Conservation (phyloP, 2,329 filamentous ascomycete species). For the Aspergillus sp. region DNA sequence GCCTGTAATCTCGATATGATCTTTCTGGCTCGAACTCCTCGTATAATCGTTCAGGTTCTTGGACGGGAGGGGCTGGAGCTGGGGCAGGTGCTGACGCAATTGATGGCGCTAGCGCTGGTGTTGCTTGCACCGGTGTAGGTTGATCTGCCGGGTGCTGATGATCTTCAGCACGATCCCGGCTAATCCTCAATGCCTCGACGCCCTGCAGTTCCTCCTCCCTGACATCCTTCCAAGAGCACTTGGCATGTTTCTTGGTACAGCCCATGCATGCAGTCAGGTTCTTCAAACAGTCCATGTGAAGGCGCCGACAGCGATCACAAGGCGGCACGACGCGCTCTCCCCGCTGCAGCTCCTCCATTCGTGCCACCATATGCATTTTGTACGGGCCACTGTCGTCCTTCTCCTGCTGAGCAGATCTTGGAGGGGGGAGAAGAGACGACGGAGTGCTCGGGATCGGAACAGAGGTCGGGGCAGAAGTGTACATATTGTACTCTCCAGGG, state of each 20-base stretch:
- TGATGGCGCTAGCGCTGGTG: constrained; percentile 4
- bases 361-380: constrained; percentile 58
- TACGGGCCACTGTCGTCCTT: constrained; percentile 51
- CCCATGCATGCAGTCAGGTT: constrained; percentile 78
- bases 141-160: constrained; percentile 7
- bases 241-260: constrained; percentile 83
- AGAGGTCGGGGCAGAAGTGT: constrained; percentile 34
- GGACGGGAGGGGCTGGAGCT: constrained; percentile 1
- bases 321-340: constrained; percentile 70
- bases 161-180: constrained; percentile 10
- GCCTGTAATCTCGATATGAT: neutral
- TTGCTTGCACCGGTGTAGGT: constrained; percentile 2
- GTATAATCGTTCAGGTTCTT: constrained; percentile 2
- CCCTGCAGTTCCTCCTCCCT: constrained; percentile 56
- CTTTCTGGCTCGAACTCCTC: constrained; percentile 1
- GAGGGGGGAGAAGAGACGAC: constrained; percentile 42
- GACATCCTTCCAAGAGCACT: constrained; percentile 78
- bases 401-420: constrained; percentile 38
- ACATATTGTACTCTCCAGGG: constrained; percentile 29
- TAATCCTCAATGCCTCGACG: constrained; percentile 10
- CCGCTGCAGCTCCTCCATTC: constrained; percentile 65
- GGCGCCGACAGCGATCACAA: constrained; percentile 70
- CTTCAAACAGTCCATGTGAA: constrained; percentile 75
- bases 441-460: constrained; percentile 49
- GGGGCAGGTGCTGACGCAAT: constrained; percentile 3